Conservation (phyloP, 257 asterid species). For the Gardenia jasminoides region DNA sequence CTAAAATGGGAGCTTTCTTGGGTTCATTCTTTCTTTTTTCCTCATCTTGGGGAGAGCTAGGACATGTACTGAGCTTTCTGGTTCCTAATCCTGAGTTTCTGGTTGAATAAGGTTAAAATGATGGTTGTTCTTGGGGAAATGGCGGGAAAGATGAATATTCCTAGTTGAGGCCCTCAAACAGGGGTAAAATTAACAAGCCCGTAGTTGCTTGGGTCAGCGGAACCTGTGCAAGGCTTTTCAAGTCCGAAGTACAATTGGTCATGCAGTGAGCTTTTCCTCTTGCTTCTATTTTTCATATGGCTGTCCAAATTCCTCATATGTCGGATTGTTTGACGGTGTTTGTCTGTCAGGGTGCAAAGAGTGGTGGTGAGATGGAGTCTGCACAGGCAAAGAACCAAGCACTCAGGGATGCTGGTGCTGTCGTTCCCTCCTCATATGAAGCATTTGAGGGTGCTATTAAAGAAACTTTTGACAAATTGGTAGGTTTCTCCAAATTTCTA, state of each 20-base stretch:
- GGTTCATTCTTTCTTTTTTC: too few relatives aligned
- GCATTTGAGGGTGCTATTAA: constrained; percentile 86
- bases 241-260: constrained; percentile 99
- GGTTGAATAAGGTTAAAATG: constrained; percentile 71
- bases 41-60: background rate
- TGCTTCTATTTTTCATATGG: background rate
- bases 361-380: constrained; percentile 99
- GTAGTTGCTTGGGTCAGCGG: constrained; percentile 99
- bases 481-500: constrained; percentile 27
- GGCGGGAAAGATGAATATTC: constrained; percentile 99
- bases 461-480: constrained; percentile 77
- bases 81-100: constrained; percentile 21
- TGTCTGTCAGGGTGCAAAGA: constrained; percentile 97
- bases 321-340: constrained; percentile 1
- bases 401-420: constrained; percentile 91
- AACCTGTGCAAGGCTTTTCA: constrained; percentile 94
- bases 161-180: constrained; percentile 94
- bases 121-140: constrained; percentile 96
- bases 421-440: constrained; percentile 95
- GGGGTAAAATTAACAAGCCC: constrained; percentile 89
- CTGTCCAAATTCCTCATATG: too few relatives aligned
- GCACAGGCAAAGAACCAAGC: constrained; percentile 99
- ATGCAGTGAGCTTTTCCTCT: constrained; percentile 69
- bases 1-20: background rate
- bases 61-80: background rate